phyloP scores from a whole-genome alignment of 352 stramenopile genomes.

The Globisporangium irregulare region DNA sequence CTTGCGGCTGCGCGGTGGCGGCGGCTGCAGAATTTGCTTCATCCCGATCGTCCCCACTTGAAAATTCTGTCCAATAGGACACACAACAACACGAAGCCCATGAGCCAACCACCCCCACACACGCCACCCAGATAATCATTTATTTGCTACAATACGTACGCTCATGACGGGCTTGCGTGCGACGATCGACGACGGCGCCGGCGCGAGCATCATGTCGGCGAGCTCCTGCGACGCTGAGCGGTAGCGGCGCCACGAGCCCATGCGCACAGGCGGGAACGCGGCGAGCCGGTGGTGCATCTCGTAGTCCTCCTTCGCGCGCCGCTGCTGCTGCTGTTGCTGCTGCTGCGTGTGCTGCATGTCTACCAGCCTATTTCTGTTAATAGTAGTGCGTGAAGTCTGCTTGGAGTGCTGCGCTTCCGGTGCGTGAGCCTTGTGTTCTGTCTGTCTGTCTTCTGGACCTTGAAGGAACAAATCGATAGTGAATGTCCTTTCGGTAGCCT shows the following conservation, averaged over 20 bases:
- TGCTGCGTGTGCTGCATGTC: slow-evolving; percentile 3
- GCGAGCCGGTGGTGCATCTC: slow-evolving; percentile 36
- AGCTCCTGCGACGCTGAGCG: slow-evolving; percentile 66
- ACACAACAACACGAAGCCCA: background rate
- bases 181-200: slow-evolving; percentile 29
- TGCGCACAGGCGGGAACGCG: slow-evolving; percentile 54
- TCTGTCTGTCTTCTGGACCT: background rate
- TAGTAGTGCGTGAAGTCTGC: background rate
- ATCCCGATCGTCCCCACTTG: slow-evolving; percentile 60
- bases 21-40: slow-evolving; percentile 68
- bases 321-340: slow-evolving; percentile 2
- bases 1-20: slow-evolving; percentile 62
- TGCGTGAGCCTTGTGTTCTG: background rate
- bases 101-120: background rate
- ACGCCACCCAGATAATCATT: background rate
- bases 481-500: background rate
- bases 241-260: slow-evolving; percentile 64
- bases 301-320: slow-evolving; percentile 15
- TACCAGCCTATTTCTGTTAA: background rate
- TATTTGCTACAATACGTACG: slow-evolving; percentile 2
- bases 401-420: background rate
- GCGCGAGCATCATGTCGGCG: slow-evolving; percentile 44
- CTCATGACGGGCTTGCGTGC: slow-evolving; percentile 36
- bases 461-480: slow-evolving; percentile 2
- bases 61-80: slow-evolving; percentile 41